These are phyloP conservation scores for Metarhizium anisopliae DNA, from an alignment of 2,329 filamentous ascomycete species.

Conservation along the genomic window DNA sequence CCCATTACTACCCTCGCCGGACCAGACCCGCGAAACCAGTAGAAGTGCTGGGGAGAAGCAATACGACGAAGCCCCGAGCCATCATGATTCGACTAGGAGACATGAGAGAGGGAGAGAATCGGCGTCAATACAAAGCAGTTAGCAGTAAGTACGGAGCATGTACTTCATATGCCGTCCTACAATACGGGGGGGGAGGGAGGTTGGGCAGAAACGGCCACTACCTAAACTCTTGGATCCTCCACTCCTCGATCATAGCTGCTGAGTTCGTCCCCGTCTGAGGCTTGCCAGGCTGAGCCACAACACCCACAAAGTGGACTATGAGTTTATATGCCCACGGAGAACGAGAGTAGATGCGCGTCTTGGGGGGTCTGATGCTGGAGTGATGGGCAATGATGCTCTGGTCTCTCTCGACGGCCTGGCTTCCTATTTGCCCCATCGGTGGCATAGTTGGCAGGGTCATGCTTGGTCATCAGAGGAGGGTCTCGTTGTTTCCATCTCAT, in stretches of 20 bases:
- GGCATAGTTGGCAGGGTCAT: neutral
- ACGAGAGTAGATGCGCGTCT: neutral
- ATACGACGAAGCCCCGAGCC: neutral
- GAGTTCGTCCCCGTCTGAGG: neutral
- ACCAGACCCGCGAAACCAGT: neutral
- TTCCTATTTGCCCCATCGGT: constrained; percentile 4
- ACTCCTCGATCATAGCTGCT: neutral
- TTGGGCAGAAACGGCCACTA: constrained; percentile 6
- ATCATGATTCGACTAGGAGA: neutral
- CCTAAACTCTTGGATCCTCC: neutral
- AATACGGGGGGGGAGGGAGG: neutral
- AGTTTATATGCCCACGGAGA: too few species aligned
- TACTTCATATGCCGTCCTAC: too few species aligned
- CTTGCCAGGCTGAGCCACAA: neutral
- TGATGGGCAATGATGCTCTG: neutral
- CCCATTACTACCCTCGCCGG: neutral
- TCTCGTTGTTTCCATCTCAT: constrained; percentile 1
- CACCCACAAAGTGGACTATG: neutral
- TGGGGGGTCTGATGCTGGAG: neutral
- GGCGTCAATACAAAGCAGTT: neutral
- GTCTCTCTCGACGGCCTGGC: neutral
- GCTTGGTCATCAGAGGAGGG: constrained; percentile 1
- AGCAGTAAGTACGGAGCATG: neutral
- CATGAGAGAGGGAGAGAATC: neutral
- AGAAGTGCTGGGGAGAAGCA: neutral